A percentile compares a stretch with the other conserved stretches of the same genome.
phyloP scores from a whole-genome alignment of 1,139 yeast species.

The Williopsis jadinii region DNA sequence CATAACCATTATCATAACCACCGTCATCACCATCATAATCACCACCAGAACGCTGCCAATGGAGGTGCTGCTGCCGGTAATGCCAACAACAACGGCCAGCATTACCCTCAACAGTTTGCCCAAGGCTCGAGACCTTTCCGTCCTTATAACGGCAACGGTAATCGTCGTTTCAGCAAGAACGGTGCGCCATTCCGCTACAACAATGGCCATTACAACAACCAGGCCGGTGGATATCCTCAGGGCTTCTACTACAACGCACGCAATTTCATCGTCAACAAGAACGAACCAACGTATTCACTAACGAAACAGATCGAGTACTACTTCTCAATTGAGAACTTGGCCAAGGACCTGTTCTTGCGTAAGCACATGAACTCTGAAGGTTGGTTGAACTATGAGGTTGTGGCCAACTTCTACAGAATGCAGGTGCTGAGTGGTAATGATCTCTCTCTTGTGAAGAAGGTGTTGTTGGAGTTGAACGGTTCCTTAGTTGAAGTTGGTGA shows the following conservation, averaged over 20 bases:
- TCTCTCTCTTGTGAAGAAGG: slow-evolving; percentile 36
- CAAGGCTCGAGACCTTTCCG: slow-evolving; percentile 10
- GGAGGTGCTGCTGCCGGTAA: background rate
- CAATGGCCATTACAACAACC: slow-evolving; percentile 1
- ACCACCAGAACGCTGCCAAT: slow-evolving; percentile 1
- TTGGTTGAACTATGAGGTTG: slow-evolving; percentile 54
- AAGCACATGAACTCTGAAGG: slow-evolving; percentile 76
- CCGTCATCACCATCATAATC: slow-evolving; percentile 3
- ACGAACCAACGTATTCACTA: slow-evolving; percentile 18
- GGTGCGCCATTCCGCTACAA: background rate
- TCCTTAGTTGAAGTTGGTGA: slow-evolving; percentile 21
- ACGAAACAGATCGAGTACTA: slow-evolving; percentile 77
- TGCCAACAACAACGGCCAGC: slow-evolving; percentile 7
- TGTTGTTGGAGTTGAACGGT: slow-evolving; percentile 41
- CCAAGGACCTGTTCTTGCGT: slow-evolving; percentile 73
- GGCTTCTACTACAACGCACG: slow-evolving; percentile 19
- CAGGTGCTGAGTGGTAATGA: slow-evolving; percentile 50
- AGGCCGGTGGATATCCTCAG: background rate
- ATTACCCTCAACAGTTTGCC: slow-evolving; percentile 6
- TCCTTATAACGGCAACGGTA: slow-evolving; percentile 9
- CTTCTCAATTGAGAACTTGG: slow-evolving; percentile 78
- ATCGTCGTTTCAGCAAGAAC: slow-evolving; percentile 11
- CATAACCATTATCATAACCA: slow-evolving; percentile 4
- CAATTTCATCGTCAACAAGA: slow-evolving; percentile 11
- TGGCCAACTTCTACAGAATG: slow-evolving; percentile 71